These are phyloP conservation scores for rapeseed (Brassica napus) DNA, from an alignment of 345 rosid species.

Conservation along the genomic window Da-Ae NC_063441.1:17350001-17350500, in stretches of 20 bases:
- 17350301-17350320: constrained; percentile 39
- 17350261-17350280: constrained; percentile 38
- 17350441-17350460: constrained; percentile 12
- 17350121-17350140: constrained; percentile 6
- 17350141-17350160: constrained; percentile 5
- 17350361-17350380: constrained; percentile 42
- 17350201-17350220: constrained; percentile 19
- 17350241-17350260: neutral
- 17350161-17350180: neutral
- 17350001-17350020: neutral
- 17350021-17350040: constrained; percentile 10
- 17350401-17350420: constrained; percentile 14
- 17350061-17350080: neutral
- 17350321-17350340: constrained; percentile 43
- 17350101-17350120: neutral
- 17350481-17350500: constrained; percentile 8
- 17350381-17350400: neutral
- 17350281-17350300: constrained; percentile 47
- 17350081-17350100: neutral
- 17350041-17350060: neutral
- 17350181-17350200: neutral
- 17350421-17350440: constrained; percentile 28
- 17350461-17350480: constrained; percentile 8
- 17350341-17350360: constrained; percentile 41
- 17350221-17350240: neutral